Percentiles rank a stretch among this genome's conserved stretches.
Conservation (phyloP, 2,329 filamentous ascomycete genomes). For the Stachybotrys echinatus region DNA sequence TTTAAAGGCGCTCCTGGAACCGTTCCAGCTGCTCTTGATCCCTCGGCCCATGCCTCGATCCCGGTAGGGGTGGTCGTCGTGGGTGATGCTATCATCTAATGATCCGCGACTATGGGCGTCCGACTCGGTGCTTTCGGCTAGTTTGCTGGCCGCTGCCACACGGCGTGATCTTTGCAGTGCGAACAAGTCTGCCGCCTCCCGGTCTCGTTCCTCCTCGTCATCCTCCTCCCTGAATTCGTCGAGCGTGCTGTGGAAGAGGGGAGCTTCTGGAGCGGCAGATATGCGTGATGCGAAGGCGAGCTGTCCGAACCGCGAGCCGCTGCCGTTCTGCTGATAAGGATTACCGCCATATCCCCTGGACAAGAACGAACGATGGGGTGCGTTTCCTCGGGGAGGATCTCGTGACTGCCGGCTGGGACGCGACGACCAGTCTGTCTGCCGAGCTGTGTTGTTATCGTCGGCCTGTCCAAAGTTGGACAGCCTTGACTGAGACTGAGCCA, state of each 20-base stretch:
- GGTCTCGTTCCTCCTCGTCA: constrained; percentile 83
- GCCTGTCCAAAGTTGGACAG: constrained; percentile 67
- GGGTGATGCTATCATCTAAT: constrained; percentile 23
- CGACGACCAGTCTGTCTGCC: constrained; percentile 28
- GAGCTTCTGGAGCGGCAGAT: constrained; percentile 69
- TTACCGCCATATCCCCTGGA: constrained; percentile 54
- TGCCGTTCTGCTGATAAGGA: constrained; percentile 75
- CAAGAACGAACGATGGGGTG: constrained; percentile 36
- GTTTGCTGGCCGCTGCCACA: constrained; percentile 76
- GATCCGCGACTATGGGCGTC: constrained; percentile 45
- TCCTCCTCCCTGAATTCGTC: constrained; percentile 92
- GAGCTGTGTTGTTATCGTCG: constrained; percentile 31
- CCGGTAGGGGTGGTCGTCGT: constrained; percentile 31
- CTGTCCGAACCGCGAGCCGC: constrained; percentile 66
- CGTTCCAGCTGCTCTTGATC: constrained; percentile 62
- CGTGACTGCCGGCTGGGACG: constrained; percentile 24
- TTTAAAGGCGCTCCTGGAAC: constrained; percentile 36
- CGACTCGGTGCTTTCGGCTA: constrained; percentile 81
- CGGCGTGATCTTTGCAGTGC: constrained; percentile 85
- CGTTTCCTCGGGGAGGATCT: constrained; percentile 21
- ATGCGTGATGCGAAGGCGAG: constrained; percentile 72
- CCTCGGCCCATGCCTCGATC: constrained; percentile 44
- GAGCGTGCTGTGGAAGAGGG: constrained; percentile 87
- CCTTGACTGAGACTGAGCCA: constrained; percentile 92
- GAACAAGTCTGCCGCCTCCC: constrained; percentile 91